Base-by-base conservation (phyloP, 202 grass and related monocot species). In the Carex arenaria region DNA sequence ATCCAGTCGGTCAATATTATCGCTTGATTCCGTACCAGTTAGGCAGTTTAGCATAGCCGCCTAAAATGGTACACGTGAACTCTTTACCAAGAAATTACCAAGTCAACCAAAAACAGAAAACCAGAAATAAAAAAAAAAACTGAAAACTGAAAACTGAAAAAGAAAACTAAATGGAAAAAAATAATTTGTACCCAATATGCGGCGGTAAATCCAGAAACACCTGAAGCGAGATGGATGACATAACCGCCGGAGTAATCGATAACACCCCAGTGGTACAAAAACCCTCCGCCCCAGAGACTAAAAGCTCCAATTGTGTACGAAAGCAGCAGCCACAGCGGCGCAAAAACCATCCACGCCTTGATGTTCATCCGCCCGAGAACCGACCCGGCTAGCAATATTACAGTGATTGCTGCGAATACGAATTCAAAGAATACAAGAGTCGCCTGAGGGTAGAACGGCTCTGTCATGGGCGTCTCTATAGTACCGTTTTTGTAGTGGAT, bases 171-270 rank as follows among this genome's bases (percentile, higher is more conserved):
- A 81, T 81, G 55, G 13, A 42, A 42, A 64, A 7, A 43, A 12
- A 23, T 0, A 80, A 45, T 57, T 49, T 23, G 23, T 86, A 94
- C 87, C 87, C 89, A 91, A 73, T 91, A 94, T 3, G 92, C 92
- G 10, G 92, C 92, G 1, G 92, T 94, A 83, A 91, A 91, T 6
- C 92, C 92, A 8, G 92, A 87, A 53, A 92, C 59, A 14, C 90
- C 93, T 15, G 92, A 94, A 66, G 92, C 80, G 80, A 94, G 86
- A 80, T 94, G 92, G 72, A 94, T 85, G 77, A 94, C 90, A 62
- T 92, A 94, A 10, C 90, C 93, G 66, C 93, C 93, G 82, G 93
- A 92, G 82, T 94, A 94, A 81, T 94, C 93, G 49, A 94, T 90
- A 75, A 94, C 93, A 18, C 93, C 93, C 93, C 93, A 94, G 32